These are phyloP conservation scores for Beauveria asiatica DNA, from an alignment of 2,329 filamentous ascomycete species.

Conservation along the genomic window DNA sequence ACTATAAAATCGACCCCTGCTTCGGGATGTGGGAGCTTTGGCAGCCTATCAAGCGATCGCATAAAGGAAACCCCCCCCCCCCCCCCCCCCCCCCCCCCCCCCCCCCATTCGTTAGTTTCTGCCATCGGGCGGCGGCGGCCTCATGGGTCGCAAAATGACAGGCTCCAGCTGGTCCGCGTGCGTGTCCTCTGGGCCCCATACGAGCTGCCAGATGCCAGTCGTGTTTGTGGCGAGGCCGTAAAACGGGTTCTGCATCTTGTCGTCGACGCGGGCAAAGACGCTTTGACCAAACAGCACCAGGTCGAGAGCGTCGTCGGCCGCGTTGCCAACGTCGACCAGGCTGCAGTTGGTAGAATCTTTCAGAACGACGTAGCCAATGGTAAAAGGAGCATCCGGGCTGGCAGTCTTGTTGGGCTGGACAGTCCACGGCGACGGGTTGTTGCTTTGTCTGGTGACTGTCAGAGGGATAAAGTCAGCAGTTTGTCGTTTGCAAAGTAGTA, in stretches of 20 bases:
- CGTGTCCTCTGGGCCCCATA: not conserved
- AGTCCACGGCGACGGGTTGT: not conserved
- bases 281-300: not conserved
- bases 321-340: not conserved
- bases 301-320: not conserved
- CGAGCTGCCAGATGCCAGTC: not conserved
- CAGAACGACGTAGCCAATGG: not conserved
- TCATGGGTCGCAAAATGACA: not conserved
- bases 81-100: no score
- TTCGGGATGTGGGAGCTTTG: no score
- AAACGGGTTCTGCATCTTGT: not conserved
- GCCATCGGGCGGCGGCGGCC: not conserved
- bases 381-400: not conserved
- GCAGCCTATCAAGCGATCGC: no score
- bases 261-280: not conserved
- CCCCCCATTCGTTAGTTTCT: no score
- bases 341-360: not conserved
- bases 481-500: not conserved
- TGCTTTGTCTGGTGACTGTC: not conserved
- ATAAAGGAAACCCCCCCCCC: no score
- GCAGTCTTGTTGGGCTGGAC: not conserved
- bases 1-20: no score
- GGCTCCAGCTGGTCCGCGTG: not conserved
- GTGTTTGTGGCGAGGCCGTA: not conserved
- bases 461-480: not conserved